Percentiles rank a stretch among this genome's conserved stretches.
Evolutionary conservation across 345 rosid species (phyloP).

Genomic region (Citrus cavaleriei): DNA sequence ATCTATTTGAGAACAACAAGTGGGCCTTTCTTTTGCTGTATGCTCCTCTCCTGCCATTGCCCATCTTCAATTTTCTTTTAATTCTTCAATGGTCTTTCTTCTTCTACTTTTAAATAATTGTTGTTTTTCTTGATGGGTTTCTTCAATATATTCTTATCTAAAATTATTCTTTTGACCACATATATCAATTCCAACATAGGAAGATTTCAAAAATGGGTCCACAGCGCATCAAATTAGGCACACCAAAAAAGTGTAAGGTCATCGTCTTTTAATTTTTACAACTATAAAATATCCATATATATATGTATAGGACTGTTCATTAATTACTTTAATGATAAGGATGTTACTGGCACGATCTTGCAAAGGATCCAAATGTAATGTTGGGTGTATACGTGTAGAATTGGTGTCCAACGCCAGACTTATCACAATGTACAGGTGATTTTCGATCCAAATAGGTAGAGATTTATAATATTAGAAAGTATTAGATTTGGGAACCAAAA

Average conservation of each 20-base stretch:
- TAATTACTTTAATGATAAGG: neutral
- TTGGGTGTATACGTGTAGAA: too few relatives aligned
- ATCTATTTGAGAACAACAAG: neutral
- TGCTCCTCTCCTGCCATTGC: neutral
- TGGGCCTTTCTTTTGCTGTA: neutral
- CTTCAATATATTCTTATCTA: neutral
- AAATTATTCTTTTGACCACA: neutral
- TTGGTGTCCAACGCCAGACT: too few relatives aligned
- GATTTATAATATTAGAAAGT: too few relatives aligned
- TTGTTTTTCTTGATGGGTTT: too few relatives aligned
- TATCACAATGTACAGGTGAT: too few relatives aligned
- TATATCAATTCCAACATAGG: neutral
- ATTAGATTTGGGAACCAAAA: too few relatives aligned
- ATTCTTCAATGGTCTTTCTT: neutral
- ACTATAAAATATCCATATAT: neutral
- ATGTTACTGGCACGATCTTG: neutral
- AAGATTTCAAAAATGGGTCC: neutral
- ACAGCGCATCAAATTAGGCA: constrained; percentile 5
- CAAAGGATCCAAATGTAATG: too few relatives aligned
- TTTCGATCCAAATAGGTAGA: too few relatives aligned
- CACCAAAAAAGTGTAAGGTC: neutral
- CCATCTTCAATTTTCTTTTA: neutral
- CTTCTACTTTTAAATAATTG: neutral
- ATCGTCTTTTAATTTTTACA: neutral
- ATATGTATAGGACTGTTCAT: neutral